Conservation (phyloP, 805 yeast genomes). For the Alloascoidea africana region DNA sequence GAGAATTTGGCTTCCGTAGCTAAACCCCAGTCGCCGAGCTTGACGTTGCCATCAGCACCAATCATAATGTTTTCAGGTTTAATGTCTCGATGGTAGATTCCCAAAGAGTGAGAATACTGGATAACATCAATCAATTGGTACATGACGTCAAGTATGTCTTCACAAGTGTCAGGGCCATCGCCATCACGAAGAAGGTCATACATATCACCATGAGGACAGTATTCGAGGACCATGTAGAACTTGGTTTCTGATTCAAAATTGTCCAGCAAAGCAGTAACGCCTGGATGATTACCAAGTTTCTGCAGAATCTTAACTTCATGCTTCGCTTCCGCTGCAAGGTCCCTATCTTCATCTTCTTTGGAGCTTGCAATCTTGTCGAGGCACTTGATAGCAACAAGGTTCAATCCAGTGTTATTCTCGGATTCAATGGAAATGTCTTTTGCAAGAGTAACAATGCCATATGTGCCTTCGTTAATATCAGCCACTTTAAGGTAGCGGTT, state of each 20-base stretch:
- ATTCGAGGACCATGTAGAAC: constrained; percentile 47
- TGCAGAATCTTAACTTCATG: neutral
- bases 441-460: constrained; percentile 83
- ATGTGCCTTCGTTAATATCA: constrained; percentile 83
- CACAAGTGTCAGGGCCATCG: constrained; percentile 15
- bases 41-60: constrained; percentile 33
- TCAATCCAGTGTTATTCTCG: too few species aligned
- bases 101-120: constrained; percentile 35
- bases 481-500: constrained; percentile 15
- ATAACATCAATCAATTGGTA: constrained; percentile 39
- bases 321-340: neutral
- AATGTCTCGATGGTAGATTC: constrained; percentile 55
- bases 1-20: constrained; percentile 26
- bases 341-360: too few species aligned
- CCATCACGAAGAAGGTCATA: constrained; percentile 35
- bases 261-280: constrained; percentile 44
- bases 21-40: constrained; percentile 65
- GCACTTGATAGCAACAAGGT: constrained; percentile 86
- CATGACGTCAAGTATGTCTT: constrained; percentile 17
- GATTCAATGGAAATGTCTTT: constrained; percentile 38
- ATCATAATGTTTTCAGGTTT: constrained; percentile 60
- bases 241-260: constrained; percentile 37
- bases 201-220: constrained; percentile 50
- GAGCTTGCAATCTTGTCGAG: neutral
- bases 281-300: constrained; percentile 20